Evolutionary conservation across 441 rosid genomes (phyloP), one percentile per base, ranked within the genome.

Genomic region (Isatis lusitanica): DNA sequence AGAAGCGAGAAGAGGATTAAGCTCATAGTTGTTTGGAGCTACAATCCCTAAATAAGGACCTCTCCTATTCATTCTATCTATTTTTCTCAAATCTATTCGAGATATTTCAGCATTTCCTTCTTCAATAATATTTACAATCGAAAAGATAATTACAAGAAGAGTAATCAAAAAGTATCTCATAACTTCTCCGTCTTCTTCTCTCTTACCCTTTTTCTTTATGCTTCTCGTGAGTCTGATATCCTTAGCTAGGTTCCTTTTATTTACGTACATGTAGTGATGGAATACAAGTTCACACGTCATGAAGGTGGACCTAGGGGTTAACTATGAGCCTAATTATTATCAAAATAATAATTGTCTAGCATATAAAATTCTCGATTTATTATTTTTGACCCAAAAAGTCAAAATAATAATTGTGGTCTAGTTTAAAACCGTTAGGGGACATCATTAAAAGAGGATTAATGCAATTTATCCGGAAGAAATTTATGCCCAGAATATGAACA

Each of bases 1-100:
- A 70, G 92, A 87, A 15, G 64, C 82, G 15, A 91, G 78, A 77
- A 91, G 90, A 80, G 97, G 97, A 68, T 78, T 82, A 85, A 89
- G 83, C 81, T 91, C 95, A 64, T 64, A 91, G 16, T 82, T 60
- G 72, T 89, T 88, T 47, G 95, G 92, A 59, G 83, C 84, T 5
- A 86, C 36, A 39, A 85, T 79, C 6, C 92, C 92, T 0, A 88
- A 69, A 61, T 76, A 85, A 2, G 88, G 88, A 68, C 92, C 92
- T 36, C 50, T 56, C 46, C 24, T 57, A 68, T 88, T 89, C 6
- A 83, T 74, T n/a, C 3, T 24, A 4, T 31, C 40, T 0, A 89
- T 84, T 30, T 60, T 76, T 11, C 2, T 63, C 83, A 77, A 28
- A 2, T 9, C 44, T 0, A 10, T 26, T 17, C 17, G 6, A 40